Conservation (phyloP, 192 early-diverging fungal species). For the Chytriomyces confervae region DNA sequence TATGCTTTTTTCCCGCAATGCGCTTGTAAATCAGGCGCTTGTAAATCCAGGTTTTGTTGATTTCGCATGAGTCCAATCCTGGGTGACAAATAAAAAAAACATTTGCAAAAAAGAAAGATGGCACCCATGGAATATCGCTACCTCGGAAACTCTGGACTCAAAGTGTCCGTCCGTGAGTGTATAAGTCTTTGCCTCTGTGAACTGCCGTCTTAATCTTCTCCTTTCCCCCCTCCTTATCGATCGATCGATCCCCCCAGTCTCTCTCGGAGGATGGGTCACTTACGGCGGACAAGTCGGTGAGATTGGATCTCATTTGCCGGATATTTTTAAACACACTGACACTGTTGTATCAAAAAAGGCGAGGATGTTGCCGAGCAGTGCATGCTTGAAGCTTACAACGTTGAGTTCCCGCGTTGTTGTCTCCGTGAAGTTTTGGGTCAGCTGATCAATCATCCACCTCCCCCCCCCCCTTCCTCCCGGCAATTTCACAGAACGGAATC, state of each 20-base stretch:
- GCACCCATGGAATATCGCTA: conserved; percentile 78
- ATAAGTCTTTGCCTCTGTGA: not conserved
- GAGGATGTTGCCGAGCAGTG: conserved; percentile 22
- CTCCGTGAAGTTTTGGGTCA: not conserved
- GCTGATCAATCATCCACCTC: not conserved
- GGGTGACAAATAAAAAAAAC: not conserved
- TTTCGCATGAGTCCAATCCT: not conserved
- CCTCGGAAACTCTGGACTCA: conserved; percentile 78
- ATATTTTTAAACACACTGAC: not conserved
- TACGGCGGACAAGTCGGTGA: conserved; percentile 65
- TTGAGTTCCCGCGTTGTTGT: conserved; percentile 1
- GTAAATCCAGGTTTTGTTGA: not conserved
- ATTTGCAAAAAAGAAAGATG: not conserved
- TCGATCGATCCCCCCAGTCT: conserved; percentile 25
- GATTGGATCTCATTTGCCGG: not conserved
- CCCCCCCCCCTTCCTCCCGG: conserved; percentile 59
- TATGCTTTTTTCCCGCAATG: not conserved
- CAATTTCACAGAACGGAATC: conserved; percentile 67
- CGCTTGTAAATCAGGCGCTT: not conserved
- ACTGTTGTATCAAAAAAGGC: not conserved
- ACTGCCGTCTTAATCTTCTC: not conserved
- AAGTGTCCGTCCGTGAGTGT: conserved; percentile 64
- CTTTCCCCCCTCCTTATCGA: not conserved
- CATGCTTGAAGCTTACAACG: conserved; percentile 26
- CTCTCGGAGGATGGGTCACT: conserved; percentile 57